Conservation (phyloP, 1,284 basidiomycete genomes). For the Phlebopus sp. region DNA sequence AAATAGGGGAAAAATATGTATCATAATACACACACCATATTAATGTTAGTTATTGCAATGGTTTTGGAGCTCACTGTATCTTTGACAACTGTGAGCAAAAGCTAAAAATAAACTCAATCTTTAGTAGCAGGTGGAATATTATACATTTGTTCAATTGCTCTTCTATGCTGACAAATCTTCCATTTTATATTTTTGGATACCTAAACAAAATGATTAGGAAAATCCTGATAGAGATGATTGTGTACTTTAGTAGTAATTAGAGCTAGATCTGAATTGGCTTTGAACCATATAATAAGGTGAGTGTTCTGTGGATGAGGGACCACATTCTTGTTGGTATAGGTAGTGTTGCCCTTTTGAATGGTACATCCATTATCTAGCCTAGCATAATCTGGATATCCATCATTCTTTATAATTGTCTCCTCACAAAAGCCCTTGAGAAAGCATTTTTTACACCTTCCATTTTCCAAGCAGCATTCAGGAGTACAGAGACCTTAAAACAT, state of each 20-base stretch:
- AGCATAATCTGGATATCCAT: slow-evolving; percentile 40
- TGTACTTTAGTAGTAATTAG: slow-evolving; percentile 27
- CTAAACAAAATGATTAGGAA: slow-evolving; percentile 32
- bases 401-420: slow-evolving; percentile 33
- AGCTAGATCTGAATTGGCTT: slow-evolving; percentile 33
- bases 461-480: slow-evolving; percentile 35
- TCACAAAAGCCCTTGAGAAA: slow-evolving; percentile 39
- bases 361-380: slow-evolving; percentile 33
- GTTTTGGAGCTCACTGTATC: no score
- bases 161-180: background rate
- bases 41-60: no score
- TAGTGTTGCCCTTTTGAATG: slow-evolving; percentile 19
- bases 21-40: no score
- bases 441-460: slow-evolving; percentile 40
- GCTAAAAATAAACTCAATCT: no score
- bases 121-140: no score
- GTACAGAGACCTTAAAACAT: no score
- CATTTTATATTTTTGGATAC: background rate
- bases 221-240: slow-evolving; percentile 40
- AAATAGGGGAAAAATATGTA: no score
- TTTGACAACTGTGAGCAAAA: no score
- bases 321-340: slow-evolving; percentile 33
- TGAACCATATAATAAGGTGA: slow-evolving; percentile 38
- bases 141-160: background rate
- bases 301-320: slow-evolving; percentile 35